Conservation (phyloP, 108 stramenopile species). For the Cyclostephanos tholiformis region DNA sequence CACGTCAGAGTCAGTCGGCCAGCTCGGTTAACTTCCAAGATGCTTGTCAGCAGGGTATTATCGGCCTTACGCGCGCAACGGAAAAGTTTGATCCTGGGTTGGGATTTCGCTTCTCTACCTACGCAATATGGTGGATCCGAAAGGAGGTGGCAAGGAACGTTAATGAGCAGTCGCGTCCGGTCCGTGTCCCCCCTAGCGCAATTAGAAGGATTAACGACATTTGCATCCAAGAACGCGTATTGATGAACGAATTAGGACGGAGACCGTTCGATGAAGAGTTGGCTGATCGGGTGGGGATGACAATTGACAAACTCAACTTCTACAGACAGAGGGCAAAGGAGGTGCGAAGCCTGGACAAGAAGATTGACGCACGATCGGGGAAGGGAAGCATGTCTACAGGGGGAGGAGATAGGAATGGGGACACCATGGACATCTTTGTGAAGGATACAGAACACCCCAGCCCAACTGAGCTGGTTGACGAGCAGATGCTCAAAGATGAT, state of each 20-base stretch:
- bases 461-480: slow-evolving; percentile 47
- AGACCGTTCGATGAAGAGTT: slow-evolving; percentile 69
- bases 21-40: slow-evolving; percentile 65
- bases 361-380: slow-evolving; percentile 44
- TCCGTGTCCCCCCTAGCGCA: slow-evolving; percentile 70
- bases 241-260: slow-evolving; percentile 54
- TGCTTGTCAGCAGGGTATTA: slow-evolving; percentile 84
- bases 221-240: slow-evolving; percentile 52
- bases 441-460: slow-evolving; percentile 55
- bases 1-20: slow-evolving; percentile 14
- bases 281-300: slow-evolving; percentile 59
- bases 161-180: slow-evolving; percentile 64
- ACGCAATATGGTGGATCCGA: slow-evolving; percentile 89
- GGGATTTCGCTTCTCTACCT: slow-evolving; percentile 85
- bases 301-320: slow-evolving; percentile 59
- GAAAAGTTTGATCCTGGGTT: slow-evolving; percentile 85
- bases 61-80: slow-evolving; percentile 76
- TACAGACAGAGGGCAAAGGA: slow-evolving; percentile 51
- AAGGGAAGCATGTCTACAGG: slow-evolving; percentile 52
- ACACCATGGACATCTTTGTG: slow-evolving; percentile 50
- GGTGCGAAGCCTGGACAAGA: slow-evolving; percentile 59
- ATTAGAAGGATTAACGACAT: slow-evolving; percentile 69
- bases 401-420: slow-evolving; percentile 25
- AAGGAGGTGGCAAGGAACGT: slow-evolving; percentile 75
- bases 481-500: slow-evolving; percentile 62